A percentile compares a stretch with the other conserved stretches of the same genome.
phyloP scores from a whole-genome alignment of 129 eudicot species.

The Chrysanthemum makinoi region DNA sequence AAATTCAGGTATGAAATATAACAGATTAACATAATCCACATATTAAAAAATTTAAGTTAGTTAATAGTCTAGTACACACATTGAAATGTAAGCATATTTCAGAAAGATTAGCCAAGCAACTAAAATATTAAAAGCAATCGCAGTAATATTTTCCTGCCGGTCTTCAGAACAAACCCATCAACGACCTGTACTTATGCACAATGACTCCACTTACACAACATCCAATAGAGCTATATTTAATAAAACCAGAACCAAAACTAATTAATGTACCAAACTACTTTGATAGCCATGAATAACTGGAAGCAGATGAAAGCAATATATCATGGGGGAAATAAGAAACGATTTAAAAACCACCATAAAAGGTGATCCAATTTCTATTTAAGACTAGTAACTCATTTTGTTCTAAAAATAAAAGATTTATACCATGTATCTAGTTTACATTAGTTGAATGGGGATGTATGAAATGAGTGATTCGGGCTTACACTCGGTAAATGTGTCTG shows the following conservation, averaged over 20 bases:
- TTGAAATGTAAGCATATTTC: not conserved
- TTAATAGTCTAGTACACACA: not conserved
- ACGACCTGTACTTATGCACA: not conserved
- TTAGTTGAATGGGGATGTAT: conserved; percentile 34
- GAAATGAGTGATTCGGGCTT: conserved; percentile 48
- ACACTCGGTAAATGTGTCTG: conserved; percentile 47
- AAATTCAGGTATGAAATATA: no score
- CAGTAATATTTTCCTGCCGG: not conserved
- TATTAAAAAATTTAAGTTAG: no score
- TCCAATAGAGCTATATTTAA: not conserved
- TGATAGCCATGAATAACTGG: not conserved
- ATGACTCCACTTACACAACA: not conserved
- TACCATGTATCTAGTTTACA: conserved; percentile 37
- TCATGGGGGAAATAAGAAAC: not conserved
- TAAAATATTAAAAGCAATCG: not conserved
- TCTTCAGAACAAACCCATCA: not conserved
- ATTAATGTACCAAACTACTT: no score
- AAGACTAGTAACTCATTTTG: conserved; percentile 19
- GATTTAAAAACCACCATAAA: conserved; percentile 22
- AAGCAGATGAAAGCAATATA: not conserved
- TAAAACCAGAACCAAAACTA: not conserved
- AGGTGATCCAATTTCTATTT: conserved; percentile 31
- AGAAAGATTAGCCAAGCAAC: no score
- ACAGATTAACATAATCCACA: no score
- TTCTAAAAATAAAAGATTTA: conserved; percentile 20